Evolutionary conservation across 768 basidiomycete species (phyloP).

Genomic region (Multifurca ochricompacta): DNA sequence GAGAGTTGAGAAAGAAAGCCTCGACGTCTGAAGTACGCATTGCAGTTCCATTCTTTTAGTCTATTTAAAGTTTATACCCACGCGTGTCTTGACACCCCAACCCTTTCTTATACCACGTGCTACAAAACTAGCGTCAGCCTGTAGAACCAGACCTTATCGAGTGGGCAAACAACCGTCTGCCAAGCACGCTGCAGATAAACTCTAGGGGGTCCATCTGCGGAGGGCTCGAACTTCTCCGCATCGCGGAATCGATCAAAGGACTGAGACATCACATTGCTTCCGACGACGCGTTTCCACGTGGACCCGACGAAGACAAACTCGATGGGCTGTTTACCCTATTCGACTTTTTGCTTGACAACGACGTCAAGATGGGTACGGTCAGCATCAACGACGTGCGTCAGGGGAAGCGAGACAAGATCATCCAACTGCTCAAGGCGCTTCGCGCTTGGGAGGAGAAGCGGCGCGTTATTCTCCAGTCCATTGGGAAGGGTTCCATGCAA

Average conservation of each 20-base stretch:
- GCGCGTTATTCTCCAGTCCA: slow-evolving; percentile 42
- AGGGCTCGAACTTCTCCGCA: slow-evolving; percentile 74
- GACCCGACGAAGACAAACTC: slow-evolving; percentile 65
- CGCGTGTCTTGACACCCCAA: slow-evolving; percentile 2
- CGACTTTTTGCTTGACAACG: slow-evolving; percentile 88
- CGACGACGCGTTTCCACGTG: slow-evolving; percentile 69
- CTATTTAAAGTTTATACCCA: neutral
- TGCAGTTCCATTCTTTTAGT: neutral
- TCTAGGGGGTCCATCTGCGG: slow-evolving; percentile 43
- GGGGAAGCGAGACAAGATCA: slow-evolving; percentile 73
- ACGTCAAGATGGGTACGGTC: slow-evolving; percentile 84
- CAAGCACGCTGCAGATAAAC: slow-evolving; percentile 48
- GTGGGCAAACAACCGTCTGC: slow-evolving; percentile 87
- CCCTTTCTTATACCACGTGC: slow-evolving; percentile 4
- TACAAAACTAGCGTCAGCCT: slow-evolving; percentile 14
- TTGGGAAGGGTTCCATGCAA: slow-evolving; percentile 31
- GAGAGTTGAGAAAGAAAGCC: slow-evolving; percentile 48
- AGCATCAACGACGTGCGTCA: slow-evolving; percentile 90
- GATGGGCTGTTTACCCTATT: slow-evolving; percentile 85
- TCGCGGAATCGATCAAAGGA: slow-evolving; percentile 76
- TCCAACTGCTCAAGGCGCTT: slow-evolving; percentile 69
- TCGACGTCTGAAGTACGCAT: slow-evolving; percentile 24
- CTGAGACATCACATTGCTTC: slow-evolving; percentile 61
- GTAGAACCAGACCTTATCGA: slow-evolving; percentile 56
- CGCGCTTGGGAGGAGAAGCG: slow-evolving; percentile 78